A percentile compares a stretch with the other conserved stretches of the same genome.
Evolutionary conservation across 176 grass and related monocot species (phyloP).

Genomic region (Hsuehochloa calcarea): DNA sequence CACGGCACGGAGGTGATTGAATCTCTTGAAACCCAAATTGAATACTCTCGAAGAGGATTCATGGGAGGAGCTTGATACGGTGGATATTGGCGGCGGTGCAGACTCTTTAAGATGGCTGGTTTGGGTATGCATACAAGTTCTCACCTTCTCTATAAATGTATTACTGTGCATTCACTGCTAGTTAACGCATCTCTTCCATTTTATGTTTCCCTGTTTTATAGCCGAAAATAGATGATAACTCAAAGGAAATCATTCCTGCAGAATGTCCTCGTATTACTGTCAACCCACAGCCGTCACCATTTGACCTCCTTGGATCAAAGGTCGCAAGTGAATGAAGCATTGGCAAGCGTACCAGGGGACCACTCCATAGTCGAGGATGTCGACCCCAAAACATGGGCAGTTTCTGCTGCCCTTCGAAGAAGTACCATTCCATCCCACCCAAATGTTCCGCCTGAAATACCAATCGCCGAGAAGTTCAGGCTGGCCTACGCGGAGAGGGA

Average conservation of each 20-base stretch:
- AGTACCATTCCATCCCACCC: neutral
- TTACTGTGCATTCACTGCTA: neutral
- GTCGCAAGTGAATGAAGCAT: conserved; percentile 62
- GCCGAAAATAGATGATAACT: conserved; percentile 88
- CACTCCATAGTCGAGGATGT: conserved; percentile 64
- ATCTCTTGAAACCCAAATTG: conserved; percentile 86
- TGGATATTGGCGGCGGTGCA: conserved; percentile 64
- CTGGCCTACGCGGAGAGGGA: conserved; percentile 78
- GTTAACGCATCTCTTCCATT: neutral
- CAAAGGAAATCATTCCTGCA: conserved; percentile 51
- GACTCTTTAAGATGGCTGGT: conserved; percentile 79
- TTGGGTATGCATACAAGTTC: conserved; percentile 56
- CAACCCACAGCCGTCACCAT: conserved; percentile 58
- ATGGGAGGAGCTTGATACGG: conserved; percentile 87
- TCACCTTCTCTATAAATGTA: neutral
- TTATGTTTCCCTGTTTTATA: conserved; percentile 16
- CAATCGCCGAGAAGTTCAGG: conserved; percentile 79
- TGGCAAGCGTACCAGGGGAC: conserved; percentile 58
- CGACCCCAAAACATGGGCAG: conserved; percentile 80
- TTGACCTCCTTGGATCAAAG: conserved; percentile 53
- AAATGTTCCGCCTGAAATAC: conserved; percentile 41
- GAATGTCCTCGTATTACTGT: conserved; percentile 78
- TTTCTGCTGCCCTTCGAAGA: conserved; percentile 47
- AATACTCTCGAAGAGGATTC: conserved; percentile 84
- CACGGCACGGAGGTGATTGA: conserved; percentile 64